Conservation (phyloP, 768 basidiomycete species). For the Bullera alba region DNA sequence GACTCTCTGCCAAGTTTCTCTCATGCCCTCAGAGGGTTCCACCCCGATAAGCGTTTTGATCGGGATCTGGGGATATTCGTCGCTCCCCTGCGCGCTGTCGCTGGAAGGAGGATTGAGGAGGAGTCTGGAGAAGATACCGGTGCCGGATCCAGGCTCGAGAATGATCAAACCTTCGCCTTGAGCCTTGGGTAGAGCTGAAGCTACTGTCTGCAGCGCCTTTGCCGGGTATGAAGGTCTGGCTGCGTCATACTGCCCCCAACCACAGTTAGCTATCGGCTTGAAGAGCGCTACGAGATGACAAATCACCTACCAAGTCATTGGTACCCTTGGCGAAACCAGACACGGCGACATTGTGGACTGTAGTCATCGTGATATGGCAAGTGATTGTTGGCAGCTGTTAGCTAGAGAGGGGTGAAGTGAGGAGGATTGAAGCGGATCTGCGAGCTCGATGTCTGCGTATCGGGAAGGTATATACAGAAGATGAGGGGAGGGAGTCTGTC, state of each 20-base stretch:
- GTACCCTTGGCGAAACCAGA: constrained; percentile 71
- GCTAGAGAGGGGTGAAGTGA: too few relatives aligned
- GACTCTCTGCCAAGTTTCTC: constrained; percentile 59
- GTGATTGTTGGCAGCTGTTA: too few relatives aligned
- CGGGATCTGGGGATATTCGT: constrained; percentile 49
- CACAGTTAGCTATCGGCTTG: neutral
- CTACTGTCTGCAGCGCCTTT: constrained; percentile 58
- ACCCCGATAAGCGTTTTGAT: constrained; percentile 56
- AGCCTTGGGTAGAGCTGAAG: constrained; percentile 38
- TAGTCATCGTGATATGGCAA: too few relatives aligned
- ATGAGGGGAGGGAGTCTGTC: too few relatives aligned
- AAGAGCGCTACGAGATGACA: neutral
- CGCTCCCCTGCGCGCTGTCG: too few relatives aligned
- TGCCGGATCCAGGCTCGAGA: constrained; percentile 69
- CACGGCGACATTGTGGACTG: constrained; percentile 62
- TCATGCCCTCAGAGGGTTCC: constrained; percentile 82
- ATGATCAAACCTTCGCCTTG: constrained; percentile 15
- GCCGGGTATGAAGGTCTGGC: constrained; percentile 76
- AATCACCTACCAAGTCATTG: constrained; percentile 53
- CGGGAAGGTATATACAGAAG: too few relatives aligned
- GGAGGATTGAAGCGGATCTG: too few relatives aligned
- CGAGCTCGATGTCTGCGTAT: too few relatives aligned
- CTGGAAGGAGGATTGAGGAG: constrained; percentile 51
- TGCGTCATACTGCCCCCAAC: constrained; percentile 44
- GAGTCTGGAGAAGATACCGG: constrained; percentile 81